Conservation (phyloP, 257 asterid genomes). For the Apocynum venetum region DNA sequence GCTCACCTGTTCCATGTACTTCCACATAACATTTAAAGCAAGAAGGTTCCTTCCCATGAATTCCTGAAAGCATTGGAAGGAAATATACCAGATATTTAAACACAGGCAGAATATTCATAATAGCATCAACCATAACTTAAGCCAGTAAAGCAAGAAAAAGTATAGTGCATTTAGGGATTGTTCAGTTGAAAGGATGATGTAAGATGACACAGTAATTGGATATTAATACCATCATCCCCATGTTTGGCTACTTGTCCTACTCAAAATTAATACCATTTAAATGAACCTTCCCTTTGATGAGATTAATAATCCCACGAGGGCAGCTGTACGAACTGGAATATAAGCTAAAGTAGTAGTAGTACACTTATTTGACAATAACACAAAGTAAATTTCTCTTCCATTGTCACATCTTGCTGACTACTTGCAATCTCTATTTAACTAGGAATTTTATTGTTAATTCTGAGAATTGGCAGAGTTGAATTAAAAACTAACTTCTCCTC, state of each 20-base stretch:
- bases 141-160: not conserved
- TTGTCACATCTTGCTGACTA: not conserved
- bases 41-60: constrained; percentile 98
- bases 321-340: too few relatives aligned
- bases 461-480: not conserved
- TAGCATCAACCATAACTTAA: not conserved
- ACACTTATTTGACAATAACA: not conserved
- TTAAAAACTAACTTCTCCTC: not conserved
- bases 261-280: not conserved
- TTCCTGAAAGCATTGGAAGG: constrained; percentile 44
- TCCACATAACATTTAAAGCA: constrained; percentile 98
- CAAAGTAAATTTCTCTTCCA: not conserved
- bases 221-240: not conserved
- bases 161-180: not conserved
- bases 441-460: not conserved
- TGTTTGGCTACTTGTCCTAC: not conserved
- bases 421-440: not conserved
- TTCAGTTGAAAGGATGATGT: not conserved
- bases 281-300: not conserved
- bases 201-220: not conserved
- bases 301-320: not conserved
- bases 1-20: constrained; percentile 92
- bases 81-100: not conserved
- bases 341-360: too few relatives aligned
- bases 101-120: not conserved